Percentiles rank a stretch among this genome's conserved stretches.
These are phyloP conservation scores for Xanthoconium separans DNA, from an alignment of 1,284 basidiomycete genomes.

Conservation along the genomic window DNA sequence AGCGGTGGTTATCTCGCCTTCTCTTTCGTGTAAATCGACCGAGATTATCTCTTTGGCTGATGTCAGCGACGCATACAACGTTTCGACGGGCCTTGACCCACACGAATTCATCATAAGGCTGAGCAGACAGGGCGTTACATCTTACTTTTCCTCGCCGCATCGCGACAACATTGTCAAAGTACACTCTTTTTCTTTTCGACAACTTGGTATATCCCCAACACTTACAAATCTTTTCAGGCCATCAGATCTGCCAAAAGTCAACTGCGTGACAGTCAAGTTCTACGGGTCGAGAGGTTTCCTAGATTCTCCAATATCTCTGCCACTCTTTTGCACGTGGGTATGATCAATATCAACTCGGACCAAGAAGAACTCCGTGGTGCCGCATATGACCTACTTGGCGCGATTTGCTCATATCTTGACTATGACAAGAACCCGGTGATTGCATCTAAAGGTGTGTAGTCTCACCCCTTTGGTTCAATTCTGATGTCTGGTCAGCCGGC, in stretches of 20 bases:
- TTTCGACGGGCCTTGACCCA: constrained; percentile 70
- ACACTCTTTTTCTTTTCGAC: constrained; percentile 6
- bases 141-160: constrained; percentile 66
- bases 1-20: constrained; percentile 60
- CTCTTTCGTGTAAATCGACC: constrained; percentile 67
- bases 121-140: constrained; percentile 63
- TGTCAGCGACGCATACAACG: constrained; percentile 83
- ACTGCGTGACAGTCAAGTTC: constrained; percentile 54
- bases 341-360: constrained; percentile 71
- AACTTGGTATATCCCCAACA: not conserved
- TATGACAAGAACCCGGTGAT: constrained; percentile 71
- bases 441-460: constrained; percentile 57
- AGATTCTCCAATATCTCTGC: constrained; percentile 82
- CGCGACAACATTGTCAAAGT: constrained; percentile 80
- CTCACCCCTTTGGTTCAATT: constrained; percentile 1
- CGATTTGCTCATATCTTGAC: constrained; percentile 76
- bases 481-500: constrained; percentile 46
- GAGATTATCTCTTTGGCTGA: constrained; percentile 79
- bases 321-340: constrained; percentile 77
- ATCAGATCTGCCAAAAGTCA: constrained; percentile 71
- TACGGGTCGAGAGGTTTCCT: constrained; percentile 66
- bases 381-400: constrained; percentile 75
- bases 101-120: constrained; percentile 81
- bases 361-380: constrained; percentile 76
- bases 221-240: constrained; percentile 37